These are phyloP conservation scores for Fusarium phyllophilum DNA, from an alignment of 2,329 filamentous ascomycete genomes.

Conservation along the genomic window DNA sequence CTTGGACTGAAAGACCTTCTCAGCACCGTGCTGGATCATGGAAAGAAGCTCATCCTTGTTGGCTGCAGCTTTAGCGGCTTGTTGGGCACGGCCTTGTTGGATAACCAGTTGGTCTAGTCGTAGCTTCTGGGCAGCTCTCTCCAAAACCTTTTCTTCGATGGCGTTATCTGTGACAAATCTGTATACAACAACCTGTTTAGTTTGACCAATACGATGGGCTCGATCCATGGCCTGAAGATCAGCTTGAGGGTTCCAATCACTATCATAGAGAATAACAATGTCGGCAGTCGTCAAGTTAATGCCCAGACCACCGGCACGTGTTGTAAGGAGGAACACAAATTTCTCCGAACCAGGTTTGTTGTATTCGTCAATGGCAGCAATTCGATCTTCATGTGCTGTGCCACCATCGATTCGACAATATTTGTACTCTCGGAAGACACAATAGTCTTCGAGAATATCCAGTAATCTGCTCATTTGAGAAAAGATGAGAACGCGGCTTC, in stretches of 20 bases:
- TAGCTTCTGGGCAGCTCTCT: conserved; percentile 95
- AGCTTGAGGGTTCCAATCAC: conserved; percentile 98
- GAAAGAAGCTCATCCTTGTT: conserved; percentile 95
- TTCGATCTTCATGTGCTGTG: conserved; percentile 97
- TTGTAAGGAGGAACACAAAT: conserved; percentile 95
- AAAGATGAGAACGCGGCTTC: conserved; percentile 97
- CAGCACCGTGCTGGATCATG: conserved; percentile 99
- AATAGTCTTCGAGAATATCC: conserved; percentile 98
- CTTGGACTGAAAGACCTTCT: conserved; percentile 86
- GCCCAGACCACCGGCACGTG: conserved; percentile 91
- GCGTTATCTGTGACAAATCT: conserved; percentile 97
- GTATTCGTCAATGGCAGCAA: conserved; percentile 97
- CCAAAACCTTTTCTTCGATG: conserved; percentile 97
- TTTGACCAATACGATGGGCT: conserved; percentile 97
- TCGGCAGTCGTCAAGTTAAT: conserved; percentile 97
- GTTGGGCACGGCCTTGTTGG: conserved; percentile 94
- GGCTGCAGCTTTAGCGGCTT: conserved; percentile 87
- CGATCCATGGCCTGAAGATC: conserved; percentile 99
- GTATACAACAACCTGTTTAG: conserved; percentile 96
- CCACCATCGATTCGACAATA: conserved; percentile 98
- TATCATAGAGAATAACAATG: conserved; percentile 96
- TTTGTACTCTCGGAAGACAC: conserved; percentile 91
- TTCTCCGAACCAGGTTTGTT: conserved; percentile 96
- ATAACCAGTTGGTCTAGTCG: conserved; percentile 97
- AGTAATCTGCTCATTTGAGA: conserved; percentile 98